These are phyloP conservation scores for Vanrija pseudolonga DNA, from an alignment of 1,284 basidiomycete genomes.

Conservation along the genomic window DNA sequence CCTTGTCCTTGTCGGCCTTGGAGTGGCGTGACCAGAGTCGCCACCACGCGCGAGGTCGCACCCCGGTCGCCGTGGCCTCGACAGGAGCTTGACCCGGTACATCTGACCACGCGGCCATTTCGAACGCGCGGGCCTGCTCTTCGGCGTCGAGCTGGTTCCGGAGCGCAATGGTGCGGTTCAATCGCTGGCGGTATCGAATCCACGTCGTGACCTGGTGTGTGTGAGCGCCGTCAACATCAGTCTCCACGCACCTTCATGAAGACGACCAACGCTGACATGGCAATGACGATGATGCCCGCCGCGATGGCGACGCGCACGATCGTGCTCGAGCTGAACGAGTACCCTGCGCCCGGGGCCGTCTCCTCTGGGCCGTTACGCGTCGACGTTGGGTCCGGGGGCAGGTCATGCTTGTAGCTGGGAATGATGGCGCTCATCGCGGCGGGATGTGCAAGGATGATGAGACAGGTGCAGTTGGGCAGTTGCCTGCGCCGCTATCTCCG, in stretches of 20 bases:
- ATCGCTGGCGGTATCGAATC: slow-evolving; percentile 35
- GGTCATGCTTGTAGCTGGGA: no score
- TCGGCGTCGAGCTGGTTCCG: slow-evolving; percentile 26
- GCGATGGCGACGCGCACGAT: slow-evolving; percentile 43
- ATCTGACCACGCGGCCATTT: slow-evolving; percentile 45
- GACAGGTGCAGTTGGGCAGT: no score
- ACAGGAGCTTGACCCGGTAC: slow-evolving; percentile 34
- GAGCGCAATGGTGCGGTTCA: slow-evolving; percentile 29
- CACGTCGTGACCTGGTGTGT: slow-evolving; percentile 35
- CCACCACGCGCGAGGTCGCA: slow-evolving; percentile 10
- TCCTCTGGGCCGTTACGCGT: not conserved
- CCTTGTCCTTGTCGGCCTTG: slow-evolving; percentile 23
- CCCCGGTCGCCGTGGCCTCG: not conserved
- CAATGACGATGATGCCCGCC: slow-evolving; percentile 42
- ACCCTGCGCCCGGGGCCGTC: slow-evolving; percentile 15
- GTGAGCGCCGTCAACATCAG: not conserved
- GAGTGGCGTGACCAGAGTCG: not conserved
- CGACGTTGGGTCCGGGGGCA: not conserved
- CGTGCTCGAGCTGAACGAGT: slow-evolving; percentile 32
- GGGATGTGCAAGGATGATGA: no score
- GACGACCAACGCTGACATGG: slow-evolving; percentile 30
- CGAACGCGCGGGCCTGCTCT: slow-evolving; percentile 38
- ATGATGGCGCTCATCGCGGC: no score
- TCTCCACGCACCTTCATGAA: slow-evolving; percentile 36
- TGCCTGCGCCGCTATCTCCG: no score